Conservation (phyloP, 345 rosid genomes). For the Ceriops decandra region DNA sequence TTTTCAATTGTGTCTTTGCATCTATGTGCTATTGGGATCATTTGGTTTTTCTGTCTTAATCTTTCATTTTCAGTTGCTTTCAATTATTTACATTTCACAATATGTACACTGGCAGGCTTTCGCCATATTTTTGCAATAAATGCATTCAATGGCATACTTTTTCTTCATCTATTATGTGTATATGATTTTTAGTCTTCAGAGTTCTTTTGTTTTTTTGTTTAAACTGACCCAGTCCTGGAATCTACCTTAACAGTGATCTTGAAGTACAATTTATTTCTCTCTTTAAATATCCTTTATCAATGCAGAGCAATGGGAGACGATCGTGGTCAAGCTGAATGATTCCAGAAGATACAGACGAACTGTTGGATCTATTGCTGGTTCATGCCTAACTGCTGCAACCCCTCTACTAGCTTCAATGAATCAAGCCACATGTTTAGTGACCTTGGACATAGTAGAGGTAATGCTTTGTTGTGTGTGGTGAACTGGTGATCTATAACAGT, state of each 20-base stretch:
- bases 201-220: constrained; percentile 8
- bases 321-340: constrained; percentile 56
- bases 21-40: not conserved
- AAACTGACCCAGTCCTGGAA: too few species aligned
- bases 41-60: too few species aligned
- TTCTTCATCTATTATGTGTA: too few species aligned
- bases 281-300: not conserved
- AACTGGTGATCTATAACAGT: too few species aligned
- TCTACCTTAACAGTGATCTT: too few species aligned
- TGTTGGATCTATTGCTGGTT: constrained; percentile 76
- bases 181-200: not conserved
- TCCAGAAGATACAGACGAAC: constrained; percentile 70
- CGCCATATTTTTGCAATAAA: too few species aligned
- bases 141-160: too few species aligned
- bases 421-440: constrained; percentile 67
- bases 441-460: constrained; percentile 84
- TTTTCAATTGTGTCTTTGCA: not conserved
- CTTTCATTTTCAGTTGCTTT: too few species aligned
- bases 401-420: constrained; percentile 74
- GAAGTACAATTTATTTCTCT: too few species aligned
- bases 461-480: too few species aligned
- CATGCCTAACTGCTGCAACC: constrained; percentile 67
- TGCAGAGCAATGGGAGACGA: constrained; percentile 61
- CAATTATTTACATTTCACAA: too few species aligned
- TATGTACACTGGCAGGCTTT: too few species aligned